A percentile compares a stretch with the other conserved stretches of the same genome.
These are phyloP conservation scores for Torrubiellomyces zombiae DNA, from an alignment of 2,329 filamentous ascomycete genomes.

Conservation along the genomic window DNA sequence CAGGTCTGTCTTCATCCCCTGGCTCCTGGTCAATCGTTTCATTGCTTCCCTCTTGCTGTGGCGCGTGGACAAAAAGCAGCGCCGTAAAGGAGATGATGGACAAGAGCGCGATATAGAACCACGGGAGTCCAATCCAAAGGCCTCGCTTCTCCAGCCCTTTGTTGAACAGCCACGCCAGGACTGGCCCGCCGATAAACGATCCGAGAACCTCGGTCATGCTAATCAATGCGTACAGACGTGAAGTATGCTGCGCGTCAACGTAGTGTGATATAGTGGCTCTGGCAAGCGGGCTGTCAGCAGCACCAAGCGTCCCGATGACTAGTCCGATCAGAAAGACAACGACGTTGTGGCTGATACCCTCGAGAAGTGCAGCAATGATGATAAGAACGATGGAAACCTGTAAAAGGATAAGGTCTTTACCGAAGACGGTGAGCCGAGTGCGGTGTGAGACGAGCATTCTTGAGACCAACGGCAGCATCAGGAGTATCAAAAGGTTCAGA, in stretches of 20 bases:
- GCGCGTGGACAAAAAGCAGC: slow-evolving; percentile 15
- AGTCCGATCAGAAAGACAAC: slow-evolving; percentile 21
- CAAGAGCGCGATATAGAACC: slow-evolving; percentile 20
- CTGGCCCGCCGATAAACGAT: slow-evolving; percentile 22
- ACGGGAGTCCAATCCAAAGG: slow-evolving; percentile 21
- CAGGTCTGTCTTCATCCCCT: slow-evolving; percentile 8
- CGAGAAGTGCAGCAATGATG: slow-evolving; percentile 4
- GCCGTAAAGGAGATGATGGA: slow-evolving; percentile 12
- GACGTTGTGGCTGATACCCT: slow-evolving; percentile 6
- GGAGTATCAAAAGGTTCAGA: slow-evolving; percentile 20
- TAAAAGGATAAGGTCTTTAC: slow-evolving; percentile 20
- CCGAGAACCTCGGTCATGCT: slow-evolving; percentile 22
- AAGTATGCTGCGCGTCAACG: slow-evolving; percentile 19
- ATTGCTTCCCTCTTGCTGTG: slow-evolving; percentile 10
- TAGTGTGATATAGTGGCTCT: slow-evolving; percentile 23
- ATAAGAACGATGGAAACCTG: slow-evolving; percentile 17
- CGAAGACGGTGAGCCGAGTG: slow-evolving; percentile 16
- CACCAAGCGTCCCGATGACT: slow-evolving; percentile 20
- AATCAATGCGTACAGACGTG: slow-evolving; percentile 23
- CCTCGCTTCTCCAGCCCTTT: slow-evolving; percentile 18
- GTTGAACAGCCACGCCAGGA: slow-evolving; percentile 21
- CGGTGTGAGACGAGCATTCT: slow-evolving; percentile 14
- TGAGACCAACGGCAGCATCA: slow-evolving; percentile 18
- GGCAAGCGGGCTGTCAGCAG: slow-evolving; percentile 19
- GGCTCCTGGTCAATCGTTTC: slow-evolving; percentile 5